These are phyloP conservation scores for Polyporus tsugae DNA, from an alignment of 1,284 basidiomycete species.

Conservation along the genomic window DNA sequence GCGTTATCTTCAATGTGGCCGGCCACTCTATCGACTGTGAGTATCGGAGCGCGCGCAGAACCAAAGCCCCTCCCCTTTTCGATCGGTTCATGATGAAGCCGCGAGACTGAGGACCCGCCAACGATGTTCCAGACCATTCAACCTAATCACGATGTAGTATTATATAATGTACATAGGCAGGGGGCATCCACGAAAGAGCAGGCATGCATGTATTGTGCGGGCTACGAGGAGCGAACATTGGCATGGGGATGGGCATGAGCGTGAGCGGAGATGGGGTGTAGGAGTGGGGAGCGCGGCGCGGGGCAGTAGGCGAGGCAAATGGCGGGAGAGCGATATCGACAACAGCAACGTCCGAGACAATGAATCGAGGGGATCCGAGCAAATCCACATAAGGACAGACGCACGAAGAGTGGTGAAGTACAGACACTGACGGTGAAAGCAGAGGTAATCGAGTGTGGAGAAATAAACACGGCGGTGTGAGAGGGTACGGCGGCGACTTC, in stretches of 20 bases:
- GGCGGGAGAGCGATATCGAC: slow-evolving; percentile 17
- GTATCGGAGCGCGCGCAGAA: neutral
- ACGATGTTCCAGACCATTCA: neutral
- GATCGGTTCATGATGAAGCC: neutral
- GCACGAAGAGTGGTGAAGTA: neutral
- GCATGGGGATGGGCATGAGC: neutral
- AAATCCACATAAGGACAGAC: neutral
- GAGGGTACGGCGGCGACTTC: neutral
- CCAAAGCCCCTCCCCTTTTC: neutral
- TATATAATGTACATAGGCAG: slow-evolving; percentile 6
- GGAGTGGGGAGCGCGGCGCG: neutral
- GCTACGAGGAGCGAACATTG: neutral
- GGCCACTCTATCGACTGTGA: neutral
- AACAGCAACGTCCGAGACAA: slow-evolving; percentile 14
- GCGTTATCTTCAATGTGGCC: neutral
- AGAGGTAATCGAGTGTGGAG: neutral
- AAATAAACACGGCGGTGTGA: neutral
- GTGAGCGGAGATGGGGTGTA: slow-evolving; percentile 10
- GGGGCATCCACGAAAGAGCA: slow-evolving; percentile 6
- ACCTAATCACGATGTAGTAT: neutral
- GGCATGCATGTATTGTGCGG: neutral
- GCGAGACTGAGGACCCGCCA: no score
- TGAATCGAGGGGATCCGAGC: neutral
- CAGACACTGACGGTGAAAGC: neutral
- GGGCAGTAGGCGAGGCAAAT: neutral